Conservation (phyloP, 2,329 filamentous ascomycete genomes). For the Aurifilum marmelostoma region DNA sequence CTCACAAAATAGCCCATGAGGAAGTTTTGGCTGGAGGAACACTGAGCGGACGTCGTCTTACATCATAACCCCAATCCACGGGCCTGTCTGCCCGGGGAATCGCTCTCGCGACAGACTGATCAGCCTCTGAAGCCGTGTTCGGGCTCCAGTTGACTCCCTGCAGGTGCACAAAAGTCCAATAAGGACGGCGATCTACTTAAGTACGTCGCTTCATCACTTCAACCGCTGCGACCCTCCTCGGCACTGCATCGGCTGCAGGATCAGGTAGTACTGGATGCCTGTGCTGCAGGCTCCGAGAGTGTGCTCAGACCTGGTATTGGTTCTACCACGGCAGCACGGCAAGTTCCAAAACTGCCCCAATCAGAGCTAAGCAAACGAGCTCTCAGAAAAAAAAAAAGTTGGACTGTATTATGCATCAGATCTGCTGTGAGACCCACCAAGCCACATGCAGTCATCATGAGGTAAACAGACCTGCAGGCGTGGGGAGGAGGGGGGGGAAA, state of each 20-base stretch:
- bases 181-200: background rate
- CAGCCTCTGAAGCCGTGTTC: background rate
- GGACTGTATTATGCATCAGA: background rate
- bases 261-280: background rate
- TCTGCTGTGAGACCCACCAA: background rate
- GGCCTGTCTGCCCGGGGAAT: background rate
- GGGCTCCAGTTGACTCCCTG: background rate
- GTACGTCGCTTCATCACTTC: background rate
- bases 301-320: background rate
- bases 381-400: background rate
- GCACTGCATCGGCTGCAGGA: slow-evolving; percentile 7
- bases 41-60: background rate
- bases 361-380: background rate
- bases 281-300: background rate
- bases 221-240: slow-evolving; percentile 1
- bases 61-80: background rate
- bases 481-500: background rate
- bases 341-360: slow-evolving; percentile 6
- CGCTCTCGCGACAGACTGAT: background rate
- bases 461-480: background rate
- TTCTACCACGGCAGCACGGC: background rate
- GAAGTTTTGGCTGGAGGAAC: too few species aligned
- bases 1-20: background rate
- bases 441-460: slow-evolving; percentile 5
- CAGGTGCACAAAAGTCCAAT: background rate